Percentiles rank a stretch among this genome's conserved stretches.
Conservation (phyloP, 768 basidiomycete species). For the Amanita molliuscula region DNA sequence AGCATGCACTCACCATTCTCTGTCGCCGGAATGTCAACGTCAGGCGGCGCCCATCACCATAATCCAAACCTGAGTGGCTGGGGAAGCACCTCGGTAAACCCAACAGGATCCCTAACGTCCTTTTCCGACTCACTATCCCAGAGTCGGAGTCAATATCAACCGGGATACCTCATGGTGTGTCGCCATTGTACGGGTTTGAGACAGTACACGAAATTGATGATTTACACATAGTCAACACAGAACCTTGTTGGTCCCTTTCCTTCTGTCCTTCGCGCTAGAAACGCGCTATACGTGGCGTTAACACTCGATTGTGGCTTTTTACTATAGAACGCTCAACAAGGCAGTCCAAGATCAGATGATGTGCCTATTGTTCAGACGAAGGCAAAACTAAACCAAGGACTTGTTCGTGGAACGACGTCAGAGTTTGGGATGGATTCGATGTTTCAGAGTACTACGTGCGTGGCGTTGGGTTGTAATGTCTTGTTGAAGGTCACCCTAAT, state of each 20-base stretch:
- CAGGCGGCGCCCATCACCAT: conserved; percentile 35
- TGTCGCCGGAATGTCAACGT: conserved; percentile 52
- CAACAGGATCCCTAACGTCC: conserved; percentile 30
- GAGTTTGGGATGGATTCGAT: conserved; percentile 81
- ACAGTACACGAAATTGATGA: not conserved
- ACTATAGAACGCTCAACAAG: conserved; percentile 36
- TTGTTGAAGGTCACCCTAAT: not conserved
- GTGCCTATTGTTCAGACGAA: conserved; percentile 70
- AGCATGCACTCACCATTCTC: conserved; percentile 30
- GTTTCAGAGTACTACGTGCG: conserved; percentile 65
- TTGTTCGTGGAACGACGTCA: conserved; percentile 51
- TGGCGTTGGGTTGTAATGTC: conserved; percentile 7
- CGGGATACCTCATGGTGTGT: conserved; percentile 72
- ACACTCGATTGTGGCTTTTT: conserved; percentile 2
- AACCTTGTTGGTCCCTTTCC: not conserved
- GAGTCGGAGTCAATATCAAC: conserved; percentile 68
- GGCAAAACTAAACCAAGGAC: conserved; percentile 65
- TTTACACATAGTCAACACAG: conserved; percentile 42
- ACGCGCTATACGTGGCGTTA: conserved; percentile 24
- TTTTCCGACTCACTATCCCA: conserved; percentile 62
- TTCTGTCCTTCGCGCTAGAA: conserved; percentile 16
- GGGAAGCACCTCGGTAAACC: conserved; percentile 29
- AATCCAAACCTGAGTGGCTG: conserved; percentile 43
- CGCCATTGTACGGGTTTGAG: not conserved
- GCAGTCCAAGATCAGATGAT: conserved; percentile 59